Base-by-base conservation (phyloP, 2,329 filamentous ascomycete genomes). In the Verticillium nubilum region DNA sequence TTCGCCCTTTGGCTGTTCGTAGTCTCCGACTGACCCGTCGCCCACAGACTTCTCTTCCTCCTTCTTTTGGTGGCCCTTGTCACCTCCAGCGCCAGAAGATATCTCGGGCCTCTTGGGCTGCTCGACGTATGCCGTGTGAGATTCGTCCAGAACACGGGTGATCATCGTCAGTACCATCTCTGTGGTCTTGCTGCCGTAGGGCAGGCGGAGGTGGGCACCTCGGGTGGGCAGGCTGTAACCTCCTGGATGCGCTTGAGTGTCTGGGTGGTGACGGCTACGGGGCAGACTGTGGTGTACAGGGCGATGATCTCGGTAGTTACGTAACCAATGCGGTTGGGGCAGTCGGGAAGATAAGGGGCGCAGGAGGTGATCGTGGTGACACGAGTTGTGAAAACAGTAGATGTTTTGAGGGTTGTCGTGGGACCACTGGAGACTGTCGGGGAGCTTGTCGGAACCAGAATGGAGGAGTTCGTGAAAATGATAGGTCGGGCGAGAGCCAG, bases 321-420 rank as follows among this genome's bases (percentile, higher is more conserved):
- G 33, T 71, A 66, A 47, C 69, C 69, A 10, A 27, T 23, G 47
- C 25, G 19, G 1, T 62, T 69, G 12, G 75, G 74, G 66, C 75
- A 78, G 71, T 75, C 67, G 33, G 66, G 68, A 3, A 78, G 70
- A 17, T 68, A 67, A 17, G 82, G 74, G 54, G 76, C 78, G 70
- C 83, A 86, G 47, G 79, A 80, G 67, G 80, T 85, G 70, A 85
- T 75, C 64, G 83, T 86, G 63, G 81, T 76, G 63, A 84, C 67
- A 15, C 64, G 64, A 19, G 74, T 78, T 56, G 72, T 72, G 67
- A 70, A 77, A 57, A 78, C 68, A n/a, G 73, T 75, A 58, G 73
- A 76, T 28, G 73, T 75, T 29, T 66, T 67, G 58, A 68, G 56
- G 52, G 13, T 57, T 5, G 54, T 56, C 10, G 23, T 56, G 17